Base-by-base conservation (phyloP, 352 stramenopile species). In the Globisporangium nagaii region DNA sequence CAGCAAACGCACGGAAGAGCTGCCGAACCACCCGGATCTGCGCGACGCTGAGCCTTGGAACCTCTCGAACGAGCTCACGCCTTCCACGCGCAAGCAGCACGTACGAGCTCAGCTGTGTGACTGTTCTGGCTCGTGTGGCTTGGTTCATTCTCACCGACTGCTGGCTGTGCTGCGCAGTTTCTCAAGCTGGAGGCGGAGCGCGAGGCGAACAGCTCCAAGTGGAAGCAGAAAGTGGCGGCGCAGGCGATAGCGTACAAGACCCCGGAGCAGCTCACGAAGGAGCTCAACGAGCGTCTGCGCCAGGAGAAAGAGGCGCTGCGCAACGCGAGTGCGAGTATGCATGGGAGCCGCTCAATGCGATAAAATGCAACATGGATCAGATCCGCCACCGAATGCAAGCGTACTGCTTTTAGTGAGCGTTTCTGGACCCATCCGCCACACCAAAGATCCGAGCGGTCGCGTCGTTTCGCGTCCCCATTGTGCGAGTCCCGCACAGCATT, bases 21-120 rank as follows among this genome's bases (percentile, higher is more conserved):
- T 95, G 22, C 83, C 85, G 1, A 90, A 84, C 46, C 78, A 93
- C 47, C 77, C 81, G 3, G 59, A 77, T 8, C 63, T 95, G 11
- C 51, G 65, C 2, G 76, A 84, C 45, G 70, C 73, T 7, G 71
- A 56, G 32, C 61, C 67, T 32, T 95, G 85, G 85, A 81, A 93
- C 42, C 58, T 58, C 25, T 92, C 79, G 17, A 74, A 74, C 3
- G 75, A 90, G 36, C 39, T 74, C 11, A 77, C 73, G 9, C 58
- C 60, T 7, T 66, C 65, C 12, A 60, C 71, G 51, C 63, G 67
- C 31, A 84, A 67, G 7, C 61, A 83, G 4, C 75, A 87, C 43
- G 79, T 87, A 62, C 19, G 69, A 27, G 53, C 13, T 10, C 12
- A 28, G 24, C 20, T 20, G 11, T 31, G 7, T 8, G 40, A 12